Conservation (phyloP, 192 early-diverging fungal species). For the Paraglomus brasilianum region DNA sequence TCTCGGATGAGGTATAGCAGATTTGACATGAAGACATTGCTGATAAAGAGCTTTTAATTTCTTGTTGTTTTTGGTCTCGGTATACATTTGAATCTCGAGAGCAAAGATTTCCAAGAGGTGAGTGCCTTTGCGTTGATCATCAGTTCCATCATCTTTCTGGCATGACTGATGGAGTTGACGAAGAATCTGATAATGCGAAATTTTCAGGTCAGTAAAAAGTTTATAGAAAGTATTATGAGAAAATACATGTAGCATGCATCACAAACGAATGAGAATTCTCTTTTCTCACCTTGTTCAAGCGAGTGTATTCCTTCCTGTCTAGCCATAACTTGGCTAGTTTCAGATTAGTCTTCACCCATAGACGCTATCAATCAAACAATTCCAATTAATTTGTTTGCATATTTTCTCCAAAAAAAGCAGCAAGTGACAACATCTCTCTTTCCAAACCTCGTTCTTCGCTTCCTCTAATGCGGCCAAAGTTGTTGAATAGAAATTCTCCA, state of each 20-base stretch:
- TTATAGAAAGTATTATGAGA: neutral
- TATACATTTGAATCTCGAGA: constrained; percentile 96
- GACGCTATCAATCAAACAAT: constrained; percentile 46
- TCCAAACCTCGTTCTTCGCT: constrained; percentile 75
- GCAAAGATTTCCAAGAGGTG: constrained; percentile 92
- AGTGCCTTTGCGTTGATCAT: constrained; percentile 90
- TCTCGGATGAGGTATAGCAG: constrained; percentile 92
- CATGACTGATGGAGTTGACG: constrained; percentile 71
- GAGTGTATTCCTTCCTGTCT: constrained; percentile 74
- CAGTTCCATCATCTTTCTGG: constrained; percentile 76
- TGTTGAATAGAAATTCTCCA: constrained; percentile 82
- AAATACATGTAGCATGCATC: neutral
- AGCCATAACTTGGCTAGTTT: constrained; percentile 85
- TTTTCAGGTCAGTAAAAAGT: neutral
- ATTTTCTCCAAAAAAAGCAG: neutral
- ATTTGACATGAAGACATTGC: constrained; percentile 83
- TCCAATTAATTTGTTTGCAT: neutral
- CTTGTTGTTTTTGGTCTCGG: constrained; percentile 80
- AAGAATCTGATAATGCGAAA: constrained; percentile 68
- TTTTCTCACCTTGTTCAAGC: constrained; percentile 60
- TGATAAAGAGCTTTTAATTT: constrained; percentile 90
- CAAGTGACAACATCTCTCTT: neutral
- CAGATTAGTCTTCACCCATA: constrained; percentile 85
- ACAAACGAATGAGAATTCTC: neutral
- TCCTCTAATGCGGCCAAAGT: constrained; percentile 73